Evolutionary conservation across 768 basidiomycete genomes (phyloP).

Genomic region (Hortiboletus campestris): DNA sequence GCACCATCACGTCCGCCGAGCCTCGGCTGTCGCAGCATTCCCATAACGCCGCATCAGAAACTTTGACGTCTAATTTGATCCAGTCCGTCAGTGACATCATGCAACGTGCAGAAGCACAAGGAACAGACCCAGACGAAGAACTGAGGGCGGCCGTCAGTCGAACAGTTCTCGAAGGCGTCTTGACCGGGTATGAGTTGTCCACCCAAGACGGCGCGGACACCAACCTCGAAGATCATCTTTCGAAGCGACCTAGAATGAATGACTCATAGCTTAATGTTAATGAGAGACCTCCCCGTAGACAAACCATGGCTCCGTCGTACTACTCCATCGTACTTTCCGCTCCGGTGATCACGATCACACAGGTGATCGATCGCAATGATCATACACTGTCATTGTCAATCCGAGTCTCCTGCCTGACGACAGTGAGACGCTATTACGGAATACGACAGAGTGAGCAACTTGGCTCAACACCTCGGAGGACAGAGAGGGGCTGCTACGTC

Average conservation of each 20-base stretch:
- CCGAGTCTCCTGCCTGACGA: conserved; percentile 3
- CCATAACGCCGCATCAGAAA: conserved; percentile 68
- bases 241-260: conserved; percentile 29
- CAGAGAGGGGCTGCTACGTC: conserved; percentile 9
- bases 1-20: conserved; percentile 4
- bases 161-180: conserved; percentile 66
- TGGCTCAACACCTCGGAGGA: conserved; percentile 13
- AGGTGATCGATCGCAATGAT: conserved; percentile 31
- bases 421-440: neutral
- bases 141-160: conserved; percentile 57
- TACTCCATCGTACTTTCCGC: conserved; percentile 16
- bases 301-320: neutral
- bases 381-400: conserved; percentile 26
- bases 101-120: conserved; percentile 53
- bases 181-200: conserved; percentile 57
- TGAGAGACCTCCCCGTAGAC: neutral
- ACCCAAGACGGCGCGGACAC: conserved; percentile 11
- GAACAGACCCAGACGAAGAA: conserved; percentile 64
- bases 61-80: conserved; percentile 67
- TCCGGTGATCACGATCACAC: conserved; percentile 36
- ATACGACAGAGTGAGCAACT: neutral
- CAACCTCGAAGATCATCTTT: conserved; percentile 6
- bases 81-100: conserved; percentile 65
- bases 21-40: conserved; percentile 58
- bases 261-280: conserved; percentile 1